A percentile compares a stretch with the other conserved stretches of the same genome.
Conservation (phyloP, 108 stramenopile species). For the Asterionellopsis glacialis region DNA sequence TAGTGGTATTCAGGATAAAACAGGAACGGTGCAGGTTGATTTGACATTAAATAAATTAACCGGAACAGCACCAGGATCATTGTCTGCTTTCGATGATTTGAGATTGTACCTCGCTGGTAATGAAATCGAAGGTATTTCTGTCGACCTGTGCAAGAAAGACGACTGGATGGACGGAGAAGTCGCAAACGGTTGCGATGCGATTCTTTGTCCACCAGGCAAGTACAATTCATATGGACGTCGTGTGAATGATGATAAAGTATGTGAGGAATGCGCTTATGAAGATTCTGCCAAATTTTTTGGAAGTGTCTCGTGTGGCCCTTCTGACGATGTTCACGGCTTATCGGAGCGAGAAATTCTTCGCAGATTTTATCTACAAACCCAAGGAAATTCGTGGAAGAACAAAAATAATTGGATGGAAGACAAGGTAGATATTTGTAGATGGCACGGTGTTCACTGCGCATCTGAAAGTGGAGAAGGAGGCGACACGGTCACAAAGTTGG, state of each 20-base stretch:
- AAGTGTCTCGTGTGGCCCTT: slow-evolving; percentile 24
- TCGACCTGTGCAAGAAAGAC: slow-evolving; percentile 50
- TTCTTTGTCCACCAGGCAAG: slow-evolving; percentile 61
- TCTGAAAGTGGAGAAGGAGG: not conserved
- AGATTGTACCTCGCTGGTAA: slow-evolving; percentile 51
- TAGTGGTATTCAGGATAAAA: slow-evolving; percentile 27
- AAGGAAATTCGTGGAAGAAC: slow-evolving; percentile 55
- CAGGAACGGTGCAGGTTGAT: slow-evolving; percentile 25
- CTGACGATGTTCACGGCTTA: slow-evolving; percentile 14
- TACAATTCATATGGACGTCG: slow-evolving; percentile 65
- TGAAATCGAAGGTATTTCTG: slow-evolving; percentile 53
- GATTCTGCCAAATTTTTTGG: slow-evolving; percentile 47
- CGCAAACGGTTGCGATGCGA: slow-evolving; percentile 59
- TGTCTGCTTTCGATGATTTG: slow-evolving; percentile 31
- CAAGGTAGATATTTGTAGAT: slow-evolving; percentile 46
- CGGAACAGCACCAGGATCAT: slow-evolving; percentile 30
- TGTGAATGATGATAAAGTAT: slow-evolving; percentile 32
- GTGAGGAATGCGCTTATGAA: slow-evolving; percentile 47
- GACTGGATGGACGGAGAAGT: slow-evolving; percentile 64
- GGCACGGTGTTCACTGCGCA: slow-evolving; percentile 45
- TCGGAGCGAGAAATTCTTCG: slow-evolving; percentile 26
- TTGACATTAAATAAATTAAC: slow-evolving; percentile 29
- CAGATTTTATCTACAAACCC: slow-evolving; percentile 53
- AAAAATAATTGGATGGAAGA: slow-evolving; percentile 48
- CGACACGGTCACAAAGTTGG: slow-evolving; percentile 5